Evolutionary conservation across 441 rosid species (phyloP).

Genomic region (Mallotus repandus): DNA sequence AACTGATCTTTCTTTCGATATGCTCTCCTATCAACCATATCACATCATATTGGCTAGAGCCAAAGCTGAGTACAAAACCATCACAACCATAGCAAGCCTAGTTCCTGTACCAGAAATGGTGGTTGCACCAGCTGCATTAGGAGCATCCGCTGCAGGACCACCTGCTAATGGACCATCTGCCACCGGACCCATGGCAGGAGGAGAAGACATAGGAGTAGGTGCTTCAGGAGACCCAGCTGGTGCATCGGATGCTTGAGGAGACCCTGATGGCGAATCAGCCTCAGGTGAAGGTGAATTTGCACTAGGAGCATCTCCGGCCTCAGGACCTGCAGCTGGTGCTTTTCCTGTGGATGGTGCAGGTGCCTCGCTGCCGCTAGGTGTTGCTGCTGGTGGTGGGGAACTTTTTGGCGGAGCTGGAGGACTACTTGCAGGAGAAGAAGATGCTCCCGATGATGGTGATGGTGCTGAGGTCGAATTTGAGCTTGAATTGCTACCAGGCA

Average conservation of each 20-base stretch:
- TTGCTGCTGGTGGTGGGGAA: slow-evolving; percentile 3
- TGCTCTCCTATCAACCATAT: neutral
- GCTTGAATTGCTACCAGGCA: slow-evolving; percentile 35
- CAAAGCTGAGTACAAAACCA: neutral
- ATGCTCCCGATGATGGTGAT: slow-evolving; percentile 25
- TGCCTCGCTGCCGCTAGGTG: slow-evolving; percentile 1
- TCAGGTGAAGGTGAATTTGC: slow-evolving; percentile 11
- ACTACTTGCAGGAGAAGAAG: neutral
- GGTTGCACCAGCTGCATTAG: neutral
- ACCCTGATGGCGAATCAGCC: slow-evolving; percentile 13
- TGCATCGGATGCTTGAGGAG: slow-evolving; percentile 18
- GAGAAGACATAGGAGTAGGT: neutral
- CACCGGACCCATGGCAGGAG: neutral
- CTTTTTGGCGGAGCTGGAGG: neutral
- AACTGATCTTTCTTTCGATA: neutral
- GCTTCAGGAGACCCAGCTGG: slow-evolving; percentile 1
- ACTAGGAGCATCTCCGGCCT: neutral
- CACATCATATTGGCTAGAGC: neutral
- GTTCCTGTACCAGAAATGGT: neutral
- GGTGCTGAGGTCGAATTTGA: slow-evolving; percentile 32
- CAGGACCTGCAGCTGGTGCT: neutral
- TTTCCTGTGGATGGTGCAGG: slow-evolving; percentile 10
- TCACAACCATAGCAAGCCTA: neutral
- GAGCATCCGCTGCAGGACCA: slow-evolving; percentile 22
- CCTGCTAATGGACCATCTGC: slow-evolving; percentile 17